A percentile compares a stretch with the other conserved stretches of the same genome.
Conservation (phyloP, 192 early-diverging fungal species). For the Podochytrium sp. region DNA sequence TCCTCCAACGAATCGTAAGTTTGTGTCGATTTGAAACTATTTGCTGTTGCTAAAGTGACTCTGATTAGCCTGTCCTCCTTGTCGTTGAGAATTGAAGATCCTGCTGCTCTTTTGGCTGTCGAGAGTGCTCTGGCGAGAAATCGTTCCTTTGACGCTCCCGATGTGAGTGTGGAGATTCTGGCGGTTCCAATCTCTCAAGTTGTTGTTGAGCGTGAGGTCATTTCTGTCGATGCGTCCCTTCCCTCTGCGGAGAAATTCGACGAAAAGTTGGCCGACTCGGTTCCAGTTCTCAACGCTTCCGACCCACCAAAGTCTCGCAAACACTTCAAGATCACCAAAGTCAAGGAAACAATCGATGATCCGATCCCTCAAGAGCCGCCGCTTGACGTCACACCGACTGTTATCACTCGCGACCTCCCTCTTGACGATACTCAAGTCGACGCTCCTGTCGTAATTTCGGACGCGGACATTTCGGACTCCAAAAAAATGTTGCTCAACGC, state of each 20-base stretch:
- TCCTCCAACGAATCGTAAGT: not conserved
- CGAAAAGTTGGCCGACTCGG: too few species aligned
- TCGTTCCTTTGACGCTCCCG: too few species aligned
- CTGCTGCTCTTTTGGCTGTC: not conserved
- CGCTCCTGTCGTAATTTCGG: too few species aligned
- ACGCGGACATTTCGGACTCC: slow-evolving; percentile 10
- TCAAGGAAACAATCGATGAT: too few species aligned
- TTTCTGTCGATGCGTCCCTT: too few species aligned
- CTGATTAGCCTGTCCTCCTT: not conserved
- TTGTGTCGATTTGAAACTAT: not conserved
- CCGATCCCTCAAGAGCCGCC: too few species aligned
- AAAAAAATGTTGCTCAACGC: not conserved
- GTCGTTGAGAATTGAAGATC: not conserved
- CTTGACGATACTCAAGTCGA: not conserved
- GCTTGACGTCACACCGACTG: not conserved
- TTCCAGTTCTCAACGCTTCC: too few species aligned
- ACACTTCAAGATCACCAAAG: not conserved
- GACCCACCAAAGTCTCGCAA: too few species aligned
- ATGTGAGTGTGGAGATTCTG: not conserved
- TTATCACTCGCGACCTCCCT: not conserved
- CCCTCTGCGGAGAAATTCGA: too few species aligned
- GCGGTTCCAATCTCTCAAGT: too few species aligned
- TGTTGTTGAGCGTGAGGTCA: too few species aligned
- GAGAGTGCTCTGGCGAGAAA: not conserved
- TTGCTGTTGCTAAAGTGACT: not conserved